A percentile compares a stretch with the other conserved stretches of the same genome.
phyloP scores from a whole-genome alignment of 345 rosid genomes.

The Abelmoschus esculentus region DNA sequence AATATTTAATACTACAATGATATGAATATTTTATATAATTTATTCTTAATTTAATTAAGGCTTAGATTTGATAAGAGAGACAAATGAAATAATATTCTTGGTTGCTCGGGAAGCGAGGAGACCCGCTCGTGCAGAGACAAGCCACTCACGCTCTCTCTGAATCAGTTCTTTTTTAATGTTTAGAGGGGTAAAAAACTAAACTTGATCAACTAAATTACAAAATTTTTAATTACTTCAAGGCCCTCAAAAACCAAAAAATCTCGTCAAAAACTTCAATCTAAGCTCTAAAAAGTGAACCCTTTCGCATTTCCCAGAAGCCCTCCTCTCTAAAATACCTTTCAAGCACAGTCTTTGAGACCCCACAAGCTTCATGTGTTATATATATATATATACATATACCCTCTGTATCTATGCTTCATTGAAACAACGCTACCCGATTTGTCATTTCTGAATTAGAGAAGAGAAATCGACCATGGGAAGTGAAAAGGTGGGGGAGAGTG shows the following conservation, averaged over 20 bases:
- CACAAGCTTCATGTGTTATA: not conserved
- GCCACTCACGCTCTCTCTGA: slow-evolving; percentile 30
- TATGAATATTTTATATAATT: too few relatives aligned
- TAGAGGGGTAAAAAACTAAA: slow-evolving; percentile 9
- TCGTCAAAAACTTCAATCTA: slow-evolving; percentile 11
- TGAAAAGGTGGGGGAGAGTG: slow-evolving; percentile 81
- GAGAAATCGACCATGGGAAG: slow-evolving; percentile 22
- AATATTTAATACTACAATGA: too few relatives aligned
- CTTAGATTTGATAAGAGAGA: slow-evolving; percentile 15
- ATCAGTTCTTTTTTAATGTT: not conserved
- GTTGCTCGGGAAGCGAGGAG: slow-evolving; percentile 50
- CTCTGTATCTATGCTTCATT: slow-evolving; percentile 9
- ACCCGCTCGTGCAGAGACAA: slow-evolving; percentile 63
- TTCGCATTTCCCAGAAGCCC: slow-evolving; percentile 23
- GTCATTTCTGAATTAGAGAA: too few relatives aligned
- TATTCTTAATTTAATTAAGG: not conserved
- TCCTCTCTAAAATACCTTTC: slow-evolving; percentile 26
- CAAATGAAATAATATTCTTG: slow-evolving; percentile 31
- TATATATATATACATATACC: too few relatives aligned
- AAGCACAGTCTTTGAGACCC: slow-evolving; percentile 13
- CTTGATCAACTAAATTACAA: slow-evolving; percentile 19
- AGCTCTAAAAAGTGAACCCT: slow-evolving; percentile 15
- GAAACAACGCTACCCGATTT: not conserved
- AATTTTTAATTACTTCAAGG: slow-evolving; percentile 14
- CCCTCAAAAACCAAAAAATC: slow-evolving; percentile 4